Evolutionary conservation across 2,329 filamentous ascomycete species (phyloP).

Genomic region (Huntiella moniliformis): DNA sequence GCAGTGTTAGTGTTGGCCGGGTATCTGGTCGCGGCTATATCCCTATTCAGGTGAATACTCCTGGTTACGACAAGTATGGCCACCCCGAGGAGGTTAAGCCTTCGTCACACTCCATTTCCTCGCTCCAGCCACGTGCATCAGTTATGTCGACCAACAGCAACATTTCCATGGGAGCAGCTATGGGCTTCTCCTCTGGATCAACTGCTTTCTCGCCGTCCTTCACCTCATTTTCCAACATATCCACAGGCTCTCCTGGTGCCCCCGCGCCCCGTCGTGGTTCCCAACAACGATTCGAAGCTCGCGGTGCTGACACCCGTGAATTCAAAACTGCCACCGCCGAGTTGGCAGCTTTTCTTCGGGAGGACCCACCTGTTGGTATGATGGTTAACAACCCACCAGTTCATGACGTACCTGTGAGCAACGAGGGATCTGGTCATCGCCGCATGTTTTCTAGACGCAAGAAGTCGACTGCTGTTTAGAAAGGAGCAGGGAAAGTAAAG

Average conservation of each 20-base stretch:
- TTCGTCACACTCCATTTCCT: conserved; percentile 12
- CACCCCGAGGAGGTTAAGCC: conserved; percentile 14
- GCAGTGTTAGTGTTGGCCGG: conserved; percentile 12
- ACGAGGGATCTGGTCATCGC: conserved; percentile 7
- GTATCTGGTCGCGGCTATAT: conserved; percentile 24
- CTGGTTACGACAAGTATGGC: conserved; percentile 26
- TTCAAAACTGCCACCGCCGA: conserved; percentile 40
- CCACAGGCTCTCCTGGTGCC: conserved; percentile 17
- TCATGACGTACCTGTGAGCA: no score
- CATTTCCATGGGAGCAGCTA: background rate
- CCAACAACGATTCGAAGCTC: conserved; percentile 39
- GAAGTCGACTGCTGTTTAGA: conserved; percentile 8
- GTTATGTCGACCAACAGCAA: conserved; percentile 3
- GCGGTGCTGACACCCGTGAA: conserved; percentile 24
- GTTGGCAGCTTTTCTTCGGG: conserved; percentile 52
- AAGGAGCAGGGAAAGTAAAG: background rate
- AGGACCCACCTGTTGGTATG: conserved; percentile 35
- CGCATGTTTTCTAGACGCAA: conserved; percentile 11
- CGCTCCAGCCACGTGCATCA: conserved; percentile 7
- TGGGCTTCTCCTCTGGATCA: background rate
- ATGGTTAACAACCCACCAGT: background rate
- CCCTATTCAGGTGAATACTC: conserved; percentile 34
- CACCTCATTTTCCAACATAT: conserved; percentile 13
- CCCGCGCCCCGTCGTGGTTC: conserved; percentile 16
- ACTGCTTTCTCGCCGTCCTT: conserved; percentile 2